A percentile compares a stretch with the other conserved stretches of the same genome.
These are phyloP conservation scores for Brassica incana DNA, from an alignment of 345 rosid species.

Conservation along the genomic window DNA sequence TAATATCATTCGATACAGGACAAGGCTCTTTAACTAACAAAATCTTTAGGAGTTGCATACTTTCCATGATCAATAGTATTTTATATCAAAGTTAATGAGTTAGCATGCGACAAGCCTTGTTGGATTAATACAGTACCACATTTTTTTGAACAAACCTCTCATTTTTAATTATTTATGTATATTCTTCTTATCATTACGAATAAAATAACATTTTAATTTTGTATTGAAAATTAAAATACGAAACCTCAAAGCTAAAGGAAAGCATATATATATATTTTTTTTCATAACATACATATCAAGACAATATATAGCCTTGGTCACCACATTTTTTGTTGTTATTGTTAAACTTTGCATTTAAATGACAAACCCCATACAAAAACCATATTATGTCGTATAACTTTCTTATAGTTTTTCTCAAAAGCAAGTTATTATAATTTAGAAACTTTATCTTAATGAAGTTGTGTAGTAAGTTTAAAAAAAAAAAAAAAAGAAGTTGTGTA, in stretches of 20 bases:
- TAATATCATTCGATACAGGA: not conserved
- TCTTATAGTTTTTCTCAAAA: not conserved
- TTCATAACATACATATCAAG: too few relatives aligned
- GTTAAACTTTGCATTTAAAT: not conserved
- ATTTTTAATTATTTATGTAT: not conserved
- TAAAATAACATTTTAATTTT: not conserved
- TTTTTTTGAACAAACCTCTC: not conserved
- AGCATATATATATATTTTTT: too few relatives aligned
- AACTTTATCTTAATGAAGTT: not conserved
- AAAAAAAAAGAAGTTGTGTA: not conserved
- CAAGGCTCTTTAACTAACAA: not conserved
- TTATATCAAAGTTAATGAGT: not conserved
- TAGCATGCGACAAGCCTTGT: constrained; percentile 8
- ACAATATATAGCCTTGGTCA: too few relatives aligned
- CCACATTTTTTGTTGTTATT: not conserved
- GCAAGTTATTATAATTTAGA: not conserved
- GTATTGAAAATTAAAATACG: not conserved
- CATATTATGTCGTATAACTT: not conserved
- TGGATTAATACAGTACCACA: not conserved
- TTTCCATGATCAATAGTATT: constrained; percentile 27
- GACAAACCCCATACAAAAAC: not conserved
- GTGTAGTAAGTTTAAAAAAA: too few relatives aligned
- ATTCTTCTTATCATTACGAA: not conserved
- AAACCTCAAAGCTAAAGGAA: not conserved
- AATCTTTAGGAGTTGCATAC: constrained; percentile 7